Conservation (phyloP, 495 filamentous ascomycete genomes). For the Melanomma pulvis-pyrius region DNA sequence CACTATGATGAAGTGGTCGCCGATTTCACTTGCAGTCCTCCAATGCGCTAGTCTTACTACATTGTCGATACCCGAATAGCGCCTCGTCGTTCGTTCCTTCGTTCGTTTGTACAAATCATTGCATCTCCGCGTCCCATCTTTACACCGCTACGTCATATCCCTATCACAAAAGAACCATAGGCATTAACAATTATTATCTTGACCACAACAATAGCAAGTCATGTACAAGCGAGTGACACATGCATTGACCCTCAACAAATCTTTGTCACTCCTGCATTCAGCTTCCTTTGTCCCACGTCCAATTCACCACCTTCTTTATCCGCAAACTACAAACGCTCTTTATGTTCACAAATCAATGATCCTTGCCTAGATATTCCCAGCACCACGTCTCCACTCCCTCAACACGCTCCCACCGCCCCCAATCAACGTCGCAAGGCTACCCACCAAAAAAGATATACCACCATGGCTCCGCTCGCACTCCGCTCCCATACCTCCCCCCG, state of each 20-base stretch:
- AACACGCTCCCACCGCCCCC: no score
- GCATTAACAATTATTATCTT: no score
- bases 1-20: constrained; percentile 38
- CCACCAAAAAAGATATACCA: background rate
- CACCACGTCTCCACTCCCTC: no score
- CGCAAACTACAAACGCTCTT: no score
- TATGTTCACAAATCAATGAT: no score
- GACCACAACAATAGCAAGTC: background rate
- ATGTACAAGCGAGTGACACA: background rate
- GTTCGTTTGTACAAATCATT: background rate
- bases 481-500: background rate
- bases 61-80: background rate
- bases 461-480: background rate
- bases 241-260: background rate
- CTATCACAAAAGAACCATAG: no score
- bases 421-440: no score
- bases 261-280: background rate
- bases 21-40: constrained; percentile 25
- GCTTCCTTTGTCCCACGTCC: background rate
- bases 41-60: constrained; percentile 22
- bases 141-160: background rate
- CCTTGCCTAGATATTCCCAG: no score
- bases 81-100: background rate
- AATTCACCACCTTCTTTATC: background rate
- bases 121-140: background rate